phyloP scores from a whole-genome alignment of 1,284 basidiomycete species.

The Ustilago nuda region DNA sequence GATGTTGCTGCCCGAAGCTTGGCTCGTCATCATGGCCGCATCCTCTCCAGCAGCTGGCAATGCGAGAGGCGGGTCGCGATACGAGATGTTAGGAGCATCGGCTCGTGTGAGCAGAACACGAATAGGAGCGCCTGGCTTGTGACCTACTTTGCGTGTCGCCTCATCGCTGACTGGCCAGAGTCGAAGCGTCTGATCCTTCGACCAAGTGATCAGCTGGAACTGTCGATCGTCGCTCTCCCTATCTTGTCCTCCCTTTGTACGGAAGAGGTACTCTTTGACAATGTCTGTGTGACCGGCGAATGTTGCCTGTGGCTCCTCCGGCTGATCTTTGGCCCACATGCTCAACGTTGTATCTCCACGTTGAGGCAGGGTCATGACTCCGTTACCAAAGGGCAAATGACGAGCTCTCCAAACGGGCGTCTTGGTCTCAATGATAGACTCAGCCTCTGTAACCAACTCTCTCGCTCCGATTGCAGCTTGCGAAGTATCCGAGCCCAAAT shows the following conservation, averaged over 20 bases:
- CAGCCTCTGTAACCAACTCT: slow-evolving; percentile 62
- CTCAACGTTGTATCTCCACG: slow-evolving; percentile 85
- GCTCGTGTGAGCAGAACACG: slow-evolving; percentile 72
- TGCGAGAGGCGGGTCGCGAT: slow-evolving; percentile 49
- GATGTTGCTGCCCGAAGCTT: slow-evolving; percentile 45
- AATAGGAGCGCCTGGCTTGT: slow-evolving; percentile 72
- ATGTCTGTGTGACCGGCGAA: slow-evolving; percentile 92
- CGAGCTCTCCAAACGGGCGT: slow-evolving; percentile 96
- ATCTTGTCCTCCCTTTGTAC: slow-evolving; percentile 74
- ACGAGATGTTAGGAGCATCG: slow-evolving; percentile 60
- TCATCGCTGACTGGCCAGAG: slow-evolving; percentile 88
- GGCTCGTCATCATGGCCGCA: slow-evolving; percentile 25
- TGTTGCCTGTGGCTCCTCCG: slow-evolving; percentile 75
- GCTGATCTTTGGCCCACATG: slow-evolving; percentile 78
- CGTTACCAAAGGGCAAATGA: slow-evolving; percentile 89
- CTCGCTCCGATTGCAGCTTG: slow-evolving; percentile 58
- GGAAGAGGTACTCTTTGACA: slow-evolving; percentile 98
- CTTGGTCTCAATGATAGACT: slow-evolving; percentile 76
- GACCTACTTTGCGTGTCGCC: slow-evolving; percentile 72
- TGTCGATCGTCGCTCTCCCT: slow-evolving; percentile 57
- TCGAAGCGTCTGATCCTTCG: slow-evolving; percentile 89
- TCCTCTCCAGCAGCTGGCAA: slow-evolving; percentile 18
- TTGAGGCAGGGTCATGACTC: slow-evolving; percentile 89
- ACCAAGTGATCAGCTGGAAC: slow-evolving; percentile 86
- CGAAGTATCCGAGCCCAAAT: slow-evolving; percentile 50